Evolutionary conservation across 305 asterid species (phyloP).

Genomic region (Salvia sclarea): DNA sequence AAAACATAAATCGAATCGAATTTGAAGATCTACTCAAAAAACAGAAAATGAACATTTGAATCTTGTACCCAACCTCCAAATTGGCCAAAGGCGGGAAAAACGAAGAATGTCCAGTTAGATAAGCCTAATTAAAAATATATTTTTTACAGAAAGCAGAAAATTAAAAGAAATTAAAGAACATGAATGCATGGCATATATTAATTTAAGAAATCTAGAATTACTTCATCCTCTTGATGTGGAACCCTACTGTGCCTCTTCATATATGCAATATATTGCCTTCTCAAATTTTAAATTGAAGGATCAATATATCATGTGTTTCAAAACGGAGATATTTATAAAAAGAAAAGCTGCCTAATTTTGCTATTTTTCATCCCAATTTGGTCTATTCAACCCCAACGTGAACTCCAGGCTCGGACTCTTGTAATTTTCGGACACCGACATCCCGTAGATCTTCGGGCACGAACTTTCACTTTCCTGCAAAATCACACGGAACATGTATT

Average conservation of each 20-base stretch:
- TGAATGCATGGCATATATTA: neutral
- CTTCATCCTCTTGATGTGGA: neutral
- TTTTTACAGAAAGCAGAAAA: neutral
- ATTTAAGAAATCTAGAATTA: neutral
- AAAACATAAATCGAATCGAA: neutral
- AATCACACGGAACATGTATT: neutral
- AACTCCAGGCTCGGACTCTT: slow-evolving; percentile 77
- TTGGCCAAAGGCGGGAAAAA: neutral
- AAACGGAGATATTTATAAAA: slow-evolving; percentile 12
- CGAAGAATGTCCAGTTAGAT: neutral
- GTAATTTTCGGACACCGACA: slow-evolving; percentile 32
- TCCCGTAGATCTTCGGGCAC: slow-evolving; percentile 37
- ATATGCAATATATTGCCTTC: slow-evolving; percentile 25
- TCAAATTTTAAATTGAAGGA: slow-evolving; percentile 8
- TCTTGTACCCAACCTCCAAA: neutral
- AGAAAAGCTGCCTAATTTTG: neutral
- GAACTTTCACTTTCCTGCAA: slow-evolving; percentile 51
- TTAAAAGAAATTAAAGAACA: neutral
- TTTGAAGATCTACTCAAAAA: no score
- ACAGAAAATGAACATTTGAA: neutral
- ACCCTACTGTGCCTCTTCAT: slow-evolving; percentile 22
- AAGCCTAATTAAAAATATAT: neutral
- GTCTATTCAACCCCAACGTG: slow-evolving; percentile 62
- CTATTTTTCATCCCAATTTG: slow-evolving; percentile 60
- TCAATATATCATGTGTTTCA: slow-evolving; percentile 9